A percentile compares a stretch with the other conserved stretches of the same genome.
Evolutionary conservation across 495 filamentous ascomycete genomes (phyloP).

Genomic region (Ascodesmis nigricans): DNA sequence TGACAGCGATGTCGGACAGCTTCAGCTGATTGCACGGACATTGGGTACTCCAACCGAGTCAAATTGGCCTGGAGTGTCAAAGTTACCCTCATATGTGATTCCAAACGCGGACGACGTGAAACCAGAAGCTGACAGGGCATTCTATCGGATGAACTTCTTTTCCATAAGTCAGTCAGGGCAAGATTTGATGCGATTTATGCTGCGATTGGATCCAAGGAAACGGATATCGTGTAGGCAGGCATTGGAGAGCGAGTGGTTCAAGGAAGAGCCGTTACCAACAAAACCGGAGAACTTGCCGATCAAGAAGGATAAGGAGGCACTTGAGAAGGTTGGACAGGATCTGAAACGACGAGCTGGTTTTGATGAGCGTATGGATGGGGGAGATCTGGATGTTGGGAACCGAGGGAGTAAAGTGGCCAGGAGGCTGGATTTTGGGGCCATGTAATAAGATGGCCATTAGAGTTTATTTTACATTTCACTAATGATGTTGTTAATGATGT

Average conservation of each 20-base stretch:
- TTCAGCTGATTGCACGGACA: constrained; percentile 55
- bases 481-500: no score
- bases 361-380: constrained; percentile 36
- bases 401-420: constrained; percentile 52
- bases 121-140: constrained; percentile 43
- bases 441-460: constrained; percentile 27
- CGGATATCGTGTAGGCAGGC: constrained; percentile 52
- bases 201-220: constrained; percentile 64
- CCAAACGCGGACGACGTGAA: constrained; percentile 31
- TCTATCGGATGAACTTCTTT: constrained; percentile 49
- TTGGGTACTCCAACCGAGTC: constrained; percentile 85
- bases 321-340: constrained; percentile 62
- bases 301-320: constrained; percentile 38
- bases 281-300: constrained; percentile 60
- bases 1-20: constrained; percentile 58
- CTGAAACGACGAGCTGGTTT: constrained; percentile 60
- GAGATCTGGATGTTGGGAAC: constrained; percentile 47
- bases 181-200: constrained; percentile 69
- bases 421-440: constrained; percentile 62
- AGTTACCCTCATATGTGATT: constrained; percentile 52
- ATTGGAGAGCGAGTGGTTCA: constrained; percentile 73
- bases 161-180: constrained; percentile 60
- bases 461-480: no score
- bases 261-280: constrained; percentile 59
- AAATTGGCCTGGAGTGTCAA: constrained; percentile 82